Evolutionary conservation across 768 basidiomycete species (phyloP).

Genomic region (Lentinus tigrinus): DNA sequence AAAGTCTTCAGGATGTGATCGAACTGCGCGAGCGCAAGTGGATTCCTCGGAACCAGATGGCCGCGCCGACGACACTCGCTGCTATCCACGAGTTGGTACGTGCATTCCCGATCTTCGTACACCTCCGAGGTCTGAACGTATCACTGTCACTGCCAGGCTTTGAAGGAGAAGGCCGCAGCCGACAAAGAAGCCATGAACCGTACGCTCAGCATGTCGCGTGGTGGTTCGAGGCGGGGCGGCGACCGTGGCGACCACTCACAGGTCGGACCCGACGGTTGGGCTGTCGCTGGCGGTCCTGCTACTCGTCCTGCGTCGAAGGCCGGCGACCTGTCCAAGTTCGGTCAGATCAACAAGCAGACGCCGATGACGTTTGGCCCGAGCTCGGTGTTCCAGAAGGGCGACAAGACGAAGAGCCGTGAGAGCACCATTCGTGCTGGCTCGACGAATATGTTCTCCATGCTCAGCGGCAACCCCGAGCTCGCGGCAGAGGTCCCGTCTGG

Average conservation of each 20-base stretch:
- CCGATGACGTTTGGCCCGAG: conserved; percentile 81
- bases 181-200: conserved; percentile 67
- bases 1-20: conserved; percentile 69
- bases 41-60: conserved; percentile 66
- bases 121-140: background rate
- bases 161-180: conserved; percentile 85
- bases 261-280: conserved; percentile 85
- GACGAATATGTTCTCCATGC: conserved; percentile 88
- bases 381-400: conserved; percentile 79
- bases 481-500: conserved; percentile 44
- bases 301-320: conserved; percentile 67
- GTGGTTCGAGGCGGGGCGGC: conserved; percentile 85
- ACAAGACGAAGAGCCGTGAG: conserved; percentile 61
- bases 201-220: conserved; percentile 79
- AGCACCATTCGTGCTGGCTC: conserved; percentile 75
- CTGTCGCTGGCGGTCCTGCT: conserved; percentile 46
- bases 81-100: conserved; percentile 84
- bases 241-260: conserved; percentile 59
- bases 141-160: conserved; percentile 49
- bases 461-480: conserved; percentile 62
- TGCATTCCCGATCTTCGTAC: conserved; percentile 12
- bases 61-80: conserved; percentile 85
- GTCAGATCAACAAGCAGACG: conserved; percentile 72
- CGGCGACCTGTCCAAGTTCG: conserved; percentile 84
- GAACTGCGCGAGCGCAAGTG: conserved; percentile 86